phyloP scores from a whole-genome alignment of 345 rosid genomes.

The Gossypium ekmanianum region DNA sequence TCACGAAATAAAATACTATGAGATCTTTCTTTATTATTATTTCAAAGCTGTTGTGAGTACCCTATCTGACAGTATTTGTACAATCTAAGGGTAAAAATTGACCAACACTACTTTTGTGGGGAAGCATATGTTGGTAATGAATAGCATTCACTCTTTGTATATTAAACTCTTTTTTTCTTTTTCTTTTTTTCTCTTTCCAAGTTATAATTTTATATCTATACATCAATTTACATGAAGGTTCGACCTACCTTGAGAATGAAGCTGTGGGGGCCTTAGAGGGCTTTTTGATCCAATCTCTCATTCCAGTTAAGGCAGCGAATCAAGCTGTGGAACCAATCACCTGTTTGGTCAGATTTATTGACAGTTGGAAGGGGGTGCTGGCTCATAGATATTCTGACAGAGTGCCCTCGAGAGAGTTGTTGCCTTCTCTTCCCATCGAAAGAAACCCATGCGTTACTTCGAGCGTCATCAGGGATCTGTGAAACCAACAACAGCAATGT shows the following conservation, averaged over 20 bases:
- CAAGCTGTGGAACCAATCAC: conserved; percentile 95
- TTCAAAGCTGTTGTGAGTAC: not conserved
- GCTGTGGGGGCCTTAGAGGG: not conserved
- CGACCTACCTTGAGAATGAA: not conserved
- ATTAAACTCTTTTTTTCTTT: not conserved
- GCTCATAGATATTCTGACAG: conserved; percentile 86
- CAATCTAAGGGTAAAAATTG: not conserved
- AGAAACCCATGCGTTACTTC: conserved; percentile 99
- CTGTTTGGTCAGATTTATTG: conserved; percentile 90
- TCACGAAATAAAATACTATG: not conserved
- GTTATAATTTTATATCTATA: conserved; percentile 30
- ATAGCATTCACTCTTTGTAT: not conserved
- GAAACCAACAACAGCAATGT: not conserved
- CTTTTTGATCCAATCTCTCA: conserved; percentile 90
- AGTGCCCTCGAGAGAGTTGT: conserved; percentile 93
- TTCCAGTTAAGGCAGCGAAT: conserved; percentile 97
- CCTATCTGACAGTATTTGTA: not conserved
- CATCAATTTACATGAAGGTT: conserved; percentile 37
- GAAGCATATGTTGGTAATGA: conserved; percentile 12
- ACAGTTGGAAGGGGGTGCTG: conserved; percentile 94
- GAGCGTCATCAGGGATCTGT: conserved; percentile 88
- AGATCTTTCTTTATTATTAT: not conserved
- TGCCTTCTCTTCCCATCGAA: conserved; percentile 98
- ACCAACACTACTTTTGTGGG: not conserved
- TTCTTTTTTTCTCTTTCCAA: conserved; percentile 2